These are phyloP conservation scores for Septoria petroselini DNA, from an alignment of 2,329 filamentous ascomycete species.

Conservation along the genomic window DNA sequence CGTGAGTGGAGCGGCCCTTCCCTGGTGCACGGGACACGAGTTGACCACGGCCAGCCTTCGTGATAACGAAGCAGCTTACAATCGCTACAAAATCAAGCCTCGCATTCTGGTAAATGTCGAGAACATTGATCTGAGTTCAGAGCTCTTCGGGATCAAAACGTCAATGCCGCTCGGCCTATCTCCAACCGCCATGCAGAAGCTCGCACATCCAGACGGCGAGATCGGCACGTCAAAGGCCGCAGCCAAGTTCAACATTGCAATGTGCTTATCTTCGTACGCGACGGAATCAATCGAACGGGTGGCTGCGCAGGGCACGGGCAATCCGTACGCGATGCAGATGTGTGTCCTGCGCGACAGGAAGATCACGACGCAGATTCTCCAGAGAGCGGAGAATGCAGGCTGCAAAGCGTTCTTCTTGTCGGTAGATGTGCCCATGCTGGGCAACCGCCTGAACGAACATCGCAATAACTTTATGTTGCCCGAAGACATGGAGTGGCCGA, in stretches of 20 bases:
- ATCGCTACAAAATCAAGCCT: conserved; percentile 42
- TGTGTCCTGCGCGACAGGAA: conserved; percentile 52
- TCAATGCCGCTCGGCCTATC: conserved; percentile 53
- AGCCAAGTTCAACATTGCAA: conserved; percentile 43
- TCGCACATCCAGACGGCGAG: conserved; percentile 54
- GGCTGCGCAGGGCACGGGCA: conserved; percentile 40
- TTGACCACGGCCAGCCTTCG: not conserved
- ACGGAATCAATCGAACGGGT: conserved; percentile 53
- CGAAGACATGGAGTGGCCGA: conserved; percentile 16
- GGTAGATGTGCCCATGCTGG: conserved; percentile 55
- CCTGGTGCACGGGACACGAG: no score
- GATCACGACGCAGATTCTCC: conserved; percentile 44
- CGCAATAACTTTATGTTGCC: conserved; percentile 50
- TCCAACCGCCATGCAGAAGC: conserved; percentile 53
- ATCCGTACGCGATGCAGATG: conserved; percentile 54
- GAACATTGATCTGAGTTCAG: conserved; percentile 41
- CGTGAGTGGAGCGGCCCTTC: not conserved
- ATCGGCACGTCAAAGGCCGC: conserved; percentile 50
- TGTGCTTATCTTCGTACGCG: conserved; percentile 51
- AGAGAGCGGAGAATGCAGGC: conserved; percentile 39
- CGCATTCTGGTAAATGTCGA: conserved; percentile 42
- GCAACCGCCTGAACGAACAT: conserved; percentile 53
- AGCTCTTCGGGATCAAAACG: conserved; percentile 45
- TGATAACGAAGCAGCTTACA: conserved; percentile 54
- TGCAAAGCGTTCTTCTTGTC: conserved; percentile 57